These are phyloP conservation scores for Colletotrichum sp. DNA, from an alignment of 2,329 filamentous ascomycete species.

Conservation along the genomic window DNA sequence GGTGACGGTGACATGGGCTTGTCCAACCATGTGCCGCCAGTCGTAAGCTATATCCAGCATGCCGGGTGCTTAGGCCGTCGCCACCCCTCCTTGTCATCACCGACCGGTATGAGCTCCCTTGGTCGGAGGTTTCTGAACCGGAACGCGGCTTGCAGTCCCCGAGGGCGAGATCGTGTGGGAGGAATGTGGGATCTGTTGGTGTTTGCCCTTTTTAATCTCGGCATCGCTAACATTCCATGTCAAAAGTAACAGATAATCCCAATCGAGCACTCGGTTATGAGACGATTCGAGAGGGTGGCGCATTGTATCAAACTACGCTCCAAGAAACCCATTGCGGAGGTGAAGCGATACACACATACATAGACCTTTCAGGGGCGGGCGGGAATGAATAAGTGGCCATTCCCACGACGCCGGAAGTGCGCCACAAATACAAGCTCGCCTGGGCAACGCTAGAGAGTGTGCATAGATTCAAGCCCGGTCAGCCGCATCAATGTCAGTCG, in stretches of 20 bases:
- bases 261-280: background rate
- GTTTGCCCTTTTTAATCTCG: background rate
- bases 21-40: background rate
- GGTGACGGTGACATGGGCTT: background rate
- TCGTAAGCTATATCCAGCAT: background rate
- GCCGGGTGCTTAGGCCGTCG: background rate
- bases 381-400: background rate
- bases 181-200: background rate
- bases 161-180: background rate
- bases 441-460: background rate
- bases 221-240: background rate
- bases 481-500: background rate
- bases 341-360: background rate
- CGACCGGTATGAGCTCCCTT: background rate
- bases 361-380: background rate
- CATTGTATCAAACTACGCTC: background rate
- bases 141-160: background rate
- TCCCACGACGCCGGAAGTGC: background rate
- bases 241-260: background rate
- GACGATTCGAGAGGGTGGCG: background rate
- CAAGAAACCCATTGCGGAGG: background rate
- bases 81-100: background rate
- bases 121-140: background rate
- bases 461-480: background rate
- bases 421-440: background rate